Evolutionary conservation across 176 grass and related monocot genomes (phyloP).

Genomic region (Oropetium thomaeum): DNA sequence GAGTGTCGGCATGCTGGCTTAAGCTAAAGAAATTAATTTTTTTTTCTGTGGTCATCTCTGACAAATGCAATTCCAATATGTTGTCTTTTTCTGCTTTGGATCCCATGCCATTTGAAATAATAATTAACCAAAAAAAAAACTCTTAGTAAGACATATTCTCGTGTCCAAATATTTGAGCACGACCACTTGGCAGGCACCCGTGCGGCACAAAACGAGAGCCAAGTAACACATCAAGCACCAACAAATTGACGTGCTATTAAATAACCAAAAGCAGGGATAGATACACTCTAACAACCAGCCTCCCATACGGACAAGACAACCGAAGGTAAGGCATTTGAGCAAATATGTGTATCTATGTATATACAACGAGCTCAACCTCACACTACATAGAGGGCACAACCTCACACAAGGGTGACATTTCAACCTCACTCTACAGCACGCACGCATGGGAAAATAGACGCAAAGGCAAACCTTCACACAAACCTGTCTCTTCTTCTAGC

Average conservation of each 20-base stretch:
- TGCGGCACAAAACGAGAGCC: slow-evolving; percentile 25
- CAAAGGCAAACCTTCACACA: slow-evolving; percentile 13
- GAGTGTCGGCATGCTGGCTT: slow-evolving; percentile 11
- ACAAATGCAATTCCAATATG: background rate
- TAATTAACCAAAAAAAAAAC: background rate
- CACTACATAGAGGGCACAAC: slow-evolving; percentile 33
- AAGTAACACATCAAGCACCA: slow-evolving; percentile 21
- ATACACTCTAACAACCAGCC: slow-evolving; percentile 35
- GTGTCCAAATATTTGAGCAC: slow-evolving; percentile 21
- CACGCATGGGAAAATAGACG: background rate
- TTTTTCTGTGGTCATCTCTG: background rate
- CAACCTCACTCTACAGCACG: slow-evolving; percentile 36
- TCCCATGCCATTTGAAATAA: background rate
- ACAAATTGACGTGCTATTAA: slow-evolving; percentile 30
- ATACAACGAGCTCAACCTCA: slow-evolving; percentile 51
- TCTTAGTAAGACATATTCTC: background rate
- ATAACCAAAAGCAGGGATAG: slow-evolving; percentile 36
- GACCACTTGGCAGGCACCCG: slow-evolving; percentile 22
- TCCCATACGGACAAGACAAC: slow-evolving; percentile 7
- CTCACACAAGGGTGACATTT: slow-evolving; percentile 30
- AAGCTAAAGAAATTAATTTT: background rate
- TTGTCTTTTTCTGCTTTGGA: background rate
- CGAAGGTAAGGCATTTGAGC: slow-evolving; percentile 48
- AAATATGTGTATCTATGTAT: slow-evolving; percentile 28
- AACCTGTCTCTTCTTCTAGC: background rate